Evolutionary conservation across 208 protist species (phyloP), one percentile per base, ranked within the genome.

Genomic region (Wallacemonas sp.): DNA sequence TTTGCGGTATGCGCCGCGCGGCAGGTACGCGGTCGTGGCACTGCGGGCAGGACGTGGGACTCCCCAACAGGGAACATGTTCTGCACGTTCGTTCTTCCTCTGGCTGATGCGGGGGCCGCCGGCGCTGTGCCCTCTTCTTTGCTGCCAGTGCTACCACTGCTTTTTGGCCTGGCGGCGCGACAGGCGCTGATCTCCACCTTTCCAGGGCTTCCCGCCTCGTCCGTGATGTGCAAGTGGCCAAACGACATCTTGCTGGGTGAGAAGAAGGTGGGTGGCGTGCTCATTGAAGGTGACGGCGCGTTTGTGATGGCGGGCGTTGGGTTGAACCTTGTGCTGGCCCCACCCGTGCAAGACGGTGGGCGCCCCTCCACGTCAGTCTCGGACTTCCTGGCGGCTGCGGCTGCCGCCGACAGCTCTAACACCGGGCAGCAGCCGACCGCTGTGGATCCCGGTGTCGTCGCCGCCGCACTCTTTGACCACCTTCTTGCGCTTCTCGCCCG

Each of bases 1-100:
- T 89, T 87, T 42, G 86, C 55, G 6, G 61, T 92, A 22, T 66
- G 83, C 19, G 83, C 78, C 0, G 81, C 74, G 15, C 39, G 62
- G 27, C 88, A 94, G 58, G 63, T 55, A 0, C 55, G 38, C 0
- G 88, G 88, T 1, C 71, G 83, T 10, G 88, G 84, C 48, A 90
- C 83, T 9, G 66, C 60, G 12, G 83, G 80, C 24, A 77, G 83
- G 34, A 52, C 62, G 26, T 94, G 88, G 85, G 32, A 46, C 6
- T 94, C 88, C 1, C 88, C 88, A 0, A 65, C 69, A 19, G 88
- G 88, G 13, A 94, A 92, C 66, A 44, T 94, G 57, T 90, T 89
- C 76, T 79, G 88, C 41, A 90, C 85, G 1, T 21, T 92, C 13
- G n/a, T 74, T 73, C 63, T 92, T 1, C 85, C 83, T 1, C 63